These are phyloP conservation scores for Straminergon stramineum DNA, from an alignment of 225 moss, liverwort and hornwort genomes.

Conservation along the genomic window DNA sequence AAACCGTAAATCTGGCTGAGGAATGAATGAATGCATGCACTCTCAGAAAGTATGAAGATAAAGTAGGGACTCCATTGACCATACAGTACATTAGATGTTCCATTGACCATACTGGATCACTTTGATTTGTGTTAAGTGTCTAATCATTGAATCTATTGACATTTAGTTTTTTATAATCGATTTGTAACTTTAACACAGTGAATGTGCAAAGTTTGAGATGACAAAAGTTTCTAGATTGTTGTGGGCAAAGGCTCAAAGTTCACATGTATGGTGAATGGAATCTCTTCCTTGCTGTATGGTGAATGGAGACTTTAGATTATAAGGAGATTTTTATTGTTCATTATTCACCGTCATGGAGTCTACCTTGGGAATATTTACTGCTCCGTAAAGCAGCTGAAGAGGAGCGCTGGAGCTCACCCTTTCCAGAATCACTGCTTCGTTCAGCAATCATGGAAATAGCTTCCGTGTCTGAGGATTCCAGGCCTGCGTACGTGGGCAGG, in stretches of 20 bases:
- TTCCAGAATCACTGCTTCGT: conserved; percentile 1
- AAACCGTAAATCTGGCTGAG: neutral
- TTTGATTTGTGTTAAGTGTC: neutral
- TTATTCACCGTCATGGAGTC: neutral
- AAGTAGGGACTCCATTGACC: neutral
- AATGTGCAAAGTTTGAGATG: neutral
- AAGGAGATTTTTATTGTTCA: neutral
- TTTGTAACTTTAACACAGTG: neutral
- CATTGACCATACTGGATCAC: neutral
- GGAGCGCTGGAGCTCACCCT: neutral
- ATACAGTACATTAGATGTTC: neutral
- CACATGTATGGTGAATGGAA: neutral
- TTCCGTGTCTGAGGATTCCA: conserved; percentile 4
- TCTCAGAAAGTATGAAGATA: neutral
- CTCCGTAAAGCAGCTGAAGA: neutral
- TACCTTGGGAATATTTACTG: neutral
- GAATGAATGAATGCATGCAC: no score
- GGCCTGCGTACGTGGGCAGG: neutral
- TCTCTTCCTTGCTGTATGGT: neutral
- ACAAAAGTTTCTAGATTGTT: neutral
- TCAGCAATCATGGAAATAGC: neutral
- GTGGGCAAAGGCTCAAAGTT: neutral
- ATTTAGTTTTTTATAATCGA: no score
- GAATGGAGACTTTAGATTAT: neutral
- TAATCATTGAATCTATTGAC: neutral